Evolutionary conservation across 1,284 basidiomycete genomes (phyloP), one percentile per base, ranked within the genome.

Genomic region (Cutaneotrichosporon sp.): DNA sequence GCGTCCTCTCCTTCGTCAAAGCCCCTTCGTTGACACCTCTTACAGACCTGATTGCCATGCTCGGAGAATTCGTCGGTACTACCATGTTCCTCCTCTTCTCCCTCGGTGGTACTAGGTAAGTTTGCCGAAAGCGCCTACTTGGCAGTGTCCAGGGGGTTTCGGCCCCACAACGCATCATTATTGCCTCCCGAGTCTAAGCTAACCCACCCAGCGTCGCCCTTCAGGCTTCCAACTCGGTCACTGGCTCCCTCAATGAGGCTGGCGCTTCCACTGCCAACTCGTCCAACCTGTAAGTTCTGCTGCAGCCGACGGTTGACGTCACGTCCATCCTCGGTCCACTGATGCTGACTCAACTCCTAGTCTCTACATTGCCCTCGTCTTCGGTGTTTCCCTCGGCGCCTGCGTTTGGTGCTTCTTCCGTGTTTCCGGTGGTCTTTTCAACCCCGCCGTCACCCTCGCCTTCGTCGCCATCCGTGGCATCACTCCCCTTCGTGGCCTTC

Each of bases 51-150:
- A 68, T 77, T 46, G 77, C 77, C 19, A 73, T 75, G 57, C 55
- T 77, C 9, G 76, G 77, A 51, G 78, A 79, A 60, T 78, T 73
- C 44, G 72, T 77, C 27, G 78, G 77, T 17, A 78, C 78, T 1
- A 71, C 74, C 27, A 60, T 78, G 32, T 77, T 77, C 62, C 64
- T 77, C 52, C 68, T 75, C 53, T 69, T 75, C 52, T 68, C 74
- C 29, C 58, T 74, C 26, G 74, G 71, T 11, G 74, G 71, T 3
- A 75, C 74, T 44, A 74, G 68, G 70, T 72, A 46, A 63, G 64
- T 60, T 17, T n/a, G n/a, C n/a, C n/a, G n/a, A n/a, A n/a, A n/a
- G n/a, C n/a, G n/a, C n/a, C n/a, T n/a, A n/a, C n/a, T n/a, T n/a
- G n/a, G n/a, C n/a, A n/a, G n/a, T n/a, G n/a, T n/a, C n/a, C n/a